Conservation (phyloP, 331 rosid genomes). For the Malus hybrid region DNA sequence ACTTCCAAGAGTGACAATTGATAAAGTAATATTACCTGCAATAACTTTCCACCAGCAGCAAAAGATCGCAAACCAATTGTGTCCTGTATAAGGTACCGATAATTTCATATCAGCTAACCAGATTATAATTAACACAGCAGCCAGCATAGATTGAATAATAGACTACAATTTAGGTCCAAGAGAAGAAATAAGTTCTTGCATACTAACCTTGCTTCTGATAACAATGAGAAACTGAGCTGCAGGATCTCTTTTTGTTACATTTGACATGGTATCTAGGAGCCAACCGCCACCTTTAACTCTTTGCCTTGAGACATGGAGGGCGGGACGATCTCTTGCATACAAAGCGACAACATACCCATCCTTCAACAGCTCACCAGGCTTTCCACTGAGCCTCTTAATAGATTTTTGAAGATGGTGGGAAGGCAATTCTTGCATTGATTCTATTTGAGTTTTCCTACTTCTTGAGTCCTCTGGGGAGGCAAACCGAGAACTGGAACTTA, state of each 20-base stretch:
- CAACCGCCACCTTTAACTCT: slow-evolving; percentile 98
- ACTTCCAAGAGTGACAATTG: not conserved
- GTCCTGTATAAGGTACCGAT: slow-evolving; percentile 45
- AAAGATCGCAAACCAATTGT: slow-evolving; percentile 93
- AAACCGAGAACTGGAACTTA: slow-evolving; percentile 80
- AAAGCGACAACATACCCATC: slow-evolving; percentile 87
- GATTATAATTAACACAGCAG: slow-evolving; percentile 10
- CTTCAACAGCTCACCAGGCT: slow-evolving; percentile 63
- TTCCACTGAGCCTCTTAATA: slow-evolving; percentile 55
- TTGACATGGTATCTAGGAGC: slow-evolving; percentile 74
- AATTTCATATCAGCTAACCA: slow-evolving; percentile 23
- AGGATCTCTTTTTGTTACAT: slow-evolving; percentile 95
- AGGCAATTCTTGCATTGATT: slow-evolving; percentile 59
- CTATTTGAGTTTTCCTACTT: slow-evolving; percentile 76
- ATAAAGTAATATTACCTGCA: slow-evolving; percentile 56
- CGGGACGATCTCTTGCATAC: slow-evolving; percentile 65
- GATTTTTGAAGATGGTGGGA: slow-evolving; percentile 43
- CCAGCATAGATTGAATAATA: slow-evolving; percentile 8
- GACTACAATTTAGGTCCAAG: not conserved
- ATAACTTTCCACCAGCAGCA: slow-evolving; percentile 92
- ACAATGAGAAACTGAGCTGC: slow-evolving; percentile 94
- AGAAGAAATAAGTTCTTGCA: slow-evolving; percentile 10
- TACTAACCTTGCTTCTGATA: slow-evolving; percentile 81
- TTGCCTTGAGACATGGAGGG: slow-evolving; percentile 83
- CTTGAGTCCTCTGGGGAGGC: slow-evolving; percentile 76